Conservation (phyloP, 2,329 filamentous ascomycete genomes). For the Phyllosticta ampelicida region DNA sequence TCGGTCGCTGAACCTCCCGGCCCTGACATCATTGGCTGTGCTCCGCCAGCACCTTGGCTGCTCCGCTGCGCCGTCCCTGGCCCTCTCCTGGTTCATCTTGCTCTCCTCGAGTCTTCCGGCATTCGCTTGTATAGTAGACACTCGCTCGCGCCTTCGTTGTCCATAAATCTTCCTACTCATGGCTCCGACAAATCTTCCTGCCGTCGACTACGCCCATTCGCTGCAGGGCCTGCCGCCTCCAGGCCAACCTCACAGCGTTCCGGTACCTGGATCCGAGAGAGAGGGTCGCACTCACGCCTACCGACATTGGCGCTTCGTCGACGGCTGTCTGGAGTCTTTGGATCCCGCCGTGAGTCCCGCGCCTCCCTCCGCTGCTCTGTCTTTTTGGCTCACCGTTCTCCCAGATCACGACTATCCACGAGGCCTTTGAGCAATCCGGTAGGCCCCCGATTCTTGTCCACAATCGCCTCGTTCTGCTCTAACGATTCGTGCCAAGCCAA, state of each 20-base stretch:
- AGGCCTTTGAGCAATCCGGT: conserved; percentile 62
- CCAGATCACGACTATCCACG: conserved; percentile 61
- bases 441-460: conserved; percentile 11
- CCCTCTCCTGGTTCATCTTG: background rate
- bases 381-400: conserved; percentile 48
- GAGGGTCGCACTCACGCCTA: conserved; percentile 68
- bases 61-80: background rate
- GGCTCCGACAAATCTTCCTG: conserved; percentile 19
- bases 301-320: conserved; percentile 67
- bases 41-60: background rate
- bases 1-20: background rate
- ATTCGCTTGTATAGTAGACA: background rate
- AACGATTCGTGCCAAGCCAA: conserved; percentile 21
- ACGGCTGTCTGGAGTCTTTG: conserved; percentile 60
- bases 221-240: conserved; percentile 55
- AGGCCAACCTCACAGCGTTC: conserved; percentile 66
- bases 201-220: conserved; percentile 31
- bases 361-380: conserved; percentile 2
- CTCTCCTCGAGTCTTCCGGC: background rate
- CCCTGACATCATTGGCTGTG: conserved; percentile 6
- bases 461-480: background rate
- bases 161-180: conserved; percentile 13
- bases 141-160: background rate
- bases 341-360: conserved; percentile 48
- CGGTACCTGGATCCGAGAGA: conserved; percentile 62